These are phyloP conservation scores for Galeopsis tetrahit DNA, from an alignment of 257 asterid genomes.

Conservation along the genomic window DNA sequence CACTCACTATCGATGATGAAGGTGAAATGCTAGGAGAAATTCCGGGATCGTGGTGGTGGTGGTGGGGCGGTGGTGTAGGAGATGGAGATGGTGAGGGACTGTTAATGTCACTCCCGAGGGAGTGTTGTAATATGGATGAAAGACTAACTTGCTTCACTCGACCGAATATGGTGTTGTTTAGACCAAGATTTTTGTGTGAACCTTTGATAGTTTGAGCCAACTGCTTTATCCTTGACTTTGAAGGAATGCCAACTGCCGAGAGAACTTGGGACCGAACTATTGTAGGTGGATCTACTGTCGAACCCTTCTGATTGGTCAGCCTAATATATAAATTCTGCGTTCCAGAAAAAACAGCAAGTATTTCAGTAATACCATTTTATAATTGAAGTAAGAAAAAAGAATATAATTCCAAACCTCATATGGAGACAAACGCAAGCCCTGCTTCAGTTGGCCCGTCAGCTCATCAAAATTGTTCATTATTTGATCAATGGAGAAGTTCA, in stretches of 20 bases:
- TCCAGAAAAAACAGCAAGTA: conserved; percentile 19
- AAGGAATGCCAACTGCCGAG: conserved; percentile 79
- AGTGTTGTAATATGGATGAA: conserved; percentile 72
- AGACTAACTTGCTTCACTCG: conserved; percentile 93
- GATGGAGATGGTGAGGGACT: conserved; percentile 60
- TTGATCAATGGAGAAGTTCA: conserved; percentile 84
- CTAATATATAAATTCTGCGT: conserved; percentile 82
- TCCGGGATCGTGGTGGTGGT: conserved; percentile 47
- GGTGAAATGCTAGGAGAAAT: conserved; percentile 71
- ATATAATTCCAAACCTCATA: conserved; percentile 65
- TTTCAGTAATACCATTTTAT: background rate
- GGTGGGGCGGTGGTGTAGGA: conserved; percentile 55
- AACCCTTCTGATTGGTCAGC: conserved; percentile 81
- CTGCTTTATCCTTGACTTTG: conserved; percentile 77
- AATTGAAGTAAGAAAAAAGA: conserved; percentile 11
- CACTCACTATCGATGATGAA: conserved; percentile 48
- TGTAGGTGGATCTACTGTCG: conserved; percentile 72
- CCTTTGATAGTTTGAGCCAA: conserved; percentile 81
- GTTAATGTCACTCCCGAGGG: conserved; percentile 50
- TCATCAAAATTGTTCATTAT: conserved; percentile 65
- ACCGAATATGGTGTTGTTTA: conserved; percentile 90
- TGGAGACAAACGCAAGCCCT: conserved; percentile 73
- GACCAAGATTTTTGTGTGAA: conserved; percentile 88
- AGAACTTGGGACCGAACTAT: conserved; percentile 76
- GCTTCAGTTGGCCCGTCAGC: conserved; percentile 68